Percentiles rank a stretch among this genome's conserved stretches.
phyloP scores from a whole-genome alignment of 164 flowering plant species.

The Chloranthus sessilifolius region DNA sequence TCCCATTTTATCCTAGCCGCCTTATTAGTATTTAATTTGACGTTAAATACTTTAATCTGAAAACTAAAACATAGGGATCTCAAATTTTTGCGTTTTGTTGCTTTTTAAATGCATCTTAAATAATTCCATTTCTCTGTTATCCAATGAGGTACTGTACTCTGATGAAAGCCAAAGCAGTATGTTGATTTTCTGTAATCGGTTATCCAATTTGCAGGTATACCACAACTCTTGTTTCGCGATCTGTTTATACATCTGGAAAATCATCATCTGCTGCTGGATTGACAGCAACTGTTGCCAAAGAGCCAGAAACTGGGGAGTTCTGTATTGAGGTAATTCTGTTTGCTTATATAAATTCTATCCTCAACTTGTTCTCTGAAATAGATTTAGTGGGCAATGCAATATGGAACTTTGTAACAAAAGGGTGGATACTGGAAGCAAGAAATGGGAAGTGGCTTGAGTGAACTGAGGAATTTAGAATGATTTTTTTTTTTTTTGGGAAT shows the following conservation, averaged over 20 bases:
- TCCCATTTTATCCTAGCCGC: no score
- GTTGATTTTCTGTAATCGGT: no score
- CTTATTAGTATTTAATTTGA: not conserved
- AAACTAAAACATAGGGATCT: no score
- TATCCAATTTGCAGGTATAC: slow-evolving; percentile 52
- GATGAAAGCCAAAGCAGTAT: no score
- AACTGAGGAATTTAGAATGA: no score
- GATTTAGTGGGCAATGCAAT: not conserved
- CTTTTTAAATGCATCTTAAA: not conserved
- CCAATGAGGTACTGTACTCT: no score
- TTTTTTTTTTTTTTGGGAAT: no score
- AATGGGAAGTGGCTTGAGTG: no score
- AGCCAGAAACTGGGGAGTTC: slow-evolving; percentile 99
- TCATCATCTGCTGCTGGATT: slow-evolving; percentile 98
- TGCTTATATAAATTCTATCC: not conserved
- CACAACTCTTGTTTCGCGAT: slow-evolving; percentile 75
- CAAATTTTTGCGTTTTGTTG: not conserved
- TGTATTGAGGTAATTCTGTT: slow-evolving; percentile 77
- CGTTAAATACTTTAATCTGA: not conserved
- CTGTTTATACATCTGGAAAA: slow-evolving; percentile 97
- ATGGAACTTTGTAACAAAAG: no score
- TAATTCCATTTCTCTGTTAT: not conserved
- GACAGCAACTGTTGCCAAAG: slow-evolving; percentile 99
- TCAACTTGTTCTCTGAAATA: not conserved
- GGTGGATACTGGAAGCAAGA: no score